Base-by-base conservation (phyloP, 2,329 filamentous ascomycete species). In the Claviceps africana region DNA sequence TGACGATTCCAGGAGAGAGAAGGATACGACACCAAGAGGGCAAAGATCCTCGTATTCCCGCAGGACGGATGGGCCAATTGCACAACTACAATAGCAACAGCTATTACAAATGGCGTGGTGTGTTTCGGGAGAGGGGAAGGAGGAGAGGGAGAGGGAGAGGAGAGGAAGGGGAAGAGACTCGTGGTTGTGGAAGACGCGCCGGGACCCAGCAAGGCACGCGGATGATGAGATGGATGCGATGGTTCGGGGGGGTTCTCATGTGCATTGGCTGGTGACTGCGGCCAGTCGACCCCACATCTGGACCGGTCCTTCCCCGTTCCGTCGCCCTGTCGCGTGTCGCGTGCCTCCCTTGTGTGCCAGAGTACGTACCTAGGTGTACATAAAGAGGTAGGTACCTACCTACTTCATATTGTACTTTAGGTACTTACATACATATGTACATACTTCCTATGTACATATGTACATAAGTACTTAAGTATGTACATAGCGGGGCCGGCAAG, bases 281-380 rank as follows among this genome's bases (percentile, higher is more conserved):
- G n/a, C n/a, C n/a, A n/a, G n/a, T n/a, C n/a, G 35, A 31, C 28
- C 39, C 48, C 52, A 48, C 48, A 48, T 48, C 21, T 15, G 15
- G 31, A 9, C n/a, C 31, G 8, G 35, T 37, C 48, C 48, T 48
- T 22, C 48, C 9, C 28, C 22, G 25, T 25, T 25, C 25, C 25
- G 25, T 25, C 8, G 28, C 30, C n/a, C 17, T 39, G 42, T 53
- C 47, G 51, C 40, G 42, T 39, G 42, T 53, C 47, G 51, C 40
- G 42, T 46, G 51, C n/a, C 43, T n/a, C 4, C 22, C 15, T 39
- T 17, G 15, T 6, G 19, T 42, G 4, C n/a, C 39, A 19, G 10
- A 25, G 25, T 25, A 3, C 25, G 25, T n/a, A n/a, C n/a, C n/a
- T n/a, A n/a, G n/a, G n/a, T n/a, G n/a, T n/a, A n/a, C n/a, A n/a